These are phyloP conservation scores for Boletus bicolor DNA, from an alignment of 768 basidiomycete species.

Conservation along the genomic window DNA sequence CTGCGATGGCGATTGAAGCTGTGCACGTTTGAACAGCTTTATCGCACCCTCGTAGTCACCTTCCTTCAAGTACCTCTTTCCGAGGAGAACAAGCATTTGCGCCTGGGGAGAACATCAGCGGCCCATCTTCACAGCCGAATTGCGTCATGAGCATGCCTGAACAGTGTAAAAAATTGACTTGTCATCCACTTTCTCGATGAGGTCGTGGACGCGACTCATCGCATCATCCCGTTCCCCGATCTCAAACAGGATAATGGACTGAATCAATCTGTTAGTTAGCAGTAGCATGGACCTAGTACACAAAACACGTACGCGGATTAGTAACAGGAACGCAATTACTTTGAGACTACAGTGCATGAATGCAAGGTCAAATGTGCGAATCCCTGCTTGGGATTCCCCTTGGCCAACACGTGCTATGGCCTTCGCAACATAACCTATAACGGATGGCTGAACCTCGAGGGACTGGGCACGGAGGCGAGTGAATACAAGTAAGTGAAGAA, in stretches of 20 bases:
- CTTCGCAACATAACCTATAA: slow-evolving; percentile 15
- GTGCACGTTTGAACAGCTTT: slow-evolving; percentile 7
- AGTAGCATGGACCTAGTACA: not conserved
- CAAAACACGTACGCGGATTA: slow-evolving; percentile 10
- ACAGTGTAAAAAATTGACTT: slow-evolving; percentile 2
- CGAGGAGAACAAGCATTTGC: slow-evolving; percentile 13
- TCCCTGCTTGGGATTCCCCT: slow-evolving; percentile 6
- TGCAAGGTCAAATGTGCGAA: slow-evolving; percentile 15
- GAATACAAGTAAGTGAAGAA: not conserved
- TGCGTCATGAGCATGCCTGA: slow-evolving; percentile 4
- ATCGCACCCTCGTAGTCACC: slow-evolving; percentile 13
- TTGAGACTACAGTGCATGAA: slow-evolving; percentile 8
- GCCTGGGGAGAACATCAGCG: slow-evolving; percentile 6
- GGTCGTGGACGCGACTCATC: slow-evolving; percentile 9
- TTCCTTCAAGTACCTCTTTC: slow-evolving; percentile 3
- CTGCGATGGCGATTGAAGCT: not conserved
- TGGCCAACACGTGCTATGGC: slow-evolving; percentile 13
- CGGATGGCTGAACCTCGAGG: slow-evolving; percentile 6
- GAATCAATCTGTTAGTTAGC: not conserved
- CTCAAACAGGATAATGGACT: slow-evolving; percentile 12
- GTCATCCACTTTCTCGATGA: slow-evolving; percentile 9
- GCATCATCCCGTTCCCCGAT: slow-evolving; percentile 13
- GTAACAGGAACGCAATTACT: slow-evolving; percentile 11
- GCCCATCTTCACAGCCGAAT: not conserved
- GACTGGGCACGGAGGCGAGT: slow-evolving; percentile 2